Evolutionary conservation across 805 yeast genomes (phyloP).

Genomic region (Yarrowia deformans): DNA sequence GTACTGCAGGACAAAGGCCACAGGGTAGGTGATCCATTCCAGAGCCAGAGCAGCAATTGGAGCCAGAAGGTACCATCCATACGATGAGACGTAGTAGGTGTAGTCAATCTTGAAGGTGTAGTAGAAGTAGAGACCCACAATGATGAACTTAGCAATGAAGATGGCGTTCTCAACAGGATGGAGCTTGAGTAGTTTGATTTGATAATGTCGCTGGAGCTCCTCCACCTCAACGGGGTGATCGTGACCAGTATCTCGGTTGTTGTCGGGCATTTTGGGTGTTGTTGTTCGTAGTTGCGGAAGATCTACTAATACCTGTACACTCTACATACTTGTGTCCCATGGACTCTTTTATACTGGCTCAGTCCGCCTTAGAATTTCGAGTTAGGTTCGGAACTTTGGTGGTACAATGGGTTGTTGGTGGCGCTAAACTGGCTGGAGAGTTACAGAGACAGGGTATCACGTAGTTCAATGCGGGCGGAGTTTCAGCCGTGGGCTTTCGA

Average conservation of each 20-base stretch:
- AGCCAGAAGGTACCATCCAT: not conserved
- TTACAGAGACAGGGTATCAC: not conserved
- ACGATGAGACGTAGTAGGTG: not conserved
- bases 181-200: constrained; percentile 9
- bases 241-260: not conserved
- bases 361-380: constrained; percentile 9
- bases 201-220: constrained; percentile 21
- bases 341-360: not conserved
- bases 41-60: not conserved
- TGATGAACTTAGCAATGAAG: constrained; percentile 3
- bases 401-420: not conserved
- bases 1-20: not conserved
- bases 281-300: not conserved
- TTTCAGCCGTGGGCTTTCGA: not conserved
- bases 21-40: constrained; percentile 10
- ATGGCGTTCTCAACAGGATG: constrained; percentile 17
- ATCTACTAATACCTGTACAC: no score
- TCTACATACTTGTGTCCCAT: not conserved
- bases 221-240: constrained; percentile 17
- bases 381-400: constrained; percentile 9
- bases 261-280: not conserved
- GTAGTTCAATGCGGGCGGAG: not conserved
- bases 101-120: not conserved
- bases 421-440: not conserved
- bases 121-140: constrained; percentile 1